These are phyloP conservation scores for Claviceps sp. DNA, from an alignment of 2,329 filamentous ascomycete species.

Conservation along the genomic window DNA sequence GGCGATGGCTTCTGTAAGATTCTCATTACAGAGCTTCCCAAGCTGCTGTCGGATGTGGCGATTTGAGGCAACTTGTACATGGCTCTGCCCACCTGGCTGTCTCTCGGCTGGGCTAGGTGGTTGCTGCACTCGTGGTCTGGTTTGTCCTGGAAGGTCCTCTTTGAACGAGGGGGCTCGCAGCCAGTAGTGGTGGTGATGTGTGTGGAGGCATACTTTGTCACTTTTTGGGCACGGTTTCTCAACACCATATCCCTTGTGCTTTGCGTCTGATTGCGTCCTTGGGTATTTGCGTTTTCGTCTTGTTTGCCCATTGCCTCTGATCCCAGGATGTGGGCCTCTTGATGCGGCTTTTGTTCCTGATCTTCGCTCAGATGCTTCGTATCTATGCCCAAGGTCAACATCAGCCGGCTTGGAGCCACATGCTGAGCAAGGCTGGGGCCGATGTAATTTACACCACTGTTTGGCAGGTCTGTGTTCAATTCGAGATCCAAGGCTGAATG, in stretches of 20 bases:
- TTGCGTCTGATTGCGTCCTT: neutral
- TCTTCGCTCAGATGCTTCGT: neutral
- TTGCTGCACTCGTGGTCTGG: neutral
- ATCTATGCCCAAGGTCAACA: neutral
- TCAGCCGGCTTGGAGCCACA: constrained; percentile 4
- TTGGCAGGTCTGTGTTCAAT: neutral
- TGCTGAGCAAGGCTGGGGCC: neutral
- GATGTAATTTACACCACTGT: neutral
- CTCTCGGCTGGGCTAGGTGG: neutral
- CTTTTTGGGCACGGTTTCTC: neutral
- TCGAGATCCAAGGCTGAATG: neutral
- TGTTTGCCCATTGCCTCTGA: neutral
- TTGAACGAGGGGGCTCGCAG: constrained; percentile 20
- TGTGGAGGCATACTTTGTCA: constrained; percentile 34
- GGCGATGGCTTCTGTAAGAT: constrained; percentile 14
- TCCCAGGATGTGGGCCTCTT: neutral
- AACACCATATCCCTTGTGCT: neutral
- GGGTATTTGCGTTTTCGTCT: neutral
- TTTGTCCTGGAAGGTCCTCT: neutral
- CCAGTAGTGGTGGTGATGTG: constrained; percentile 52
- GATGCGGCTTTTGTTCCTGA: neutral
- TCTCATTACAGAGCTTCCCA: constrained; percentile 9
- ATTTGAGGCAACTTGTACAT: constrained; percentile 12
- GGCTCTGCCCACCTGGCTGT: constrained; percentile 6
- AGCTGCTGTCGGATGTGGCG: constrained; percentile 9